Conservation (phyloP, 1,284 basidiomycete genomes). For the Melampsora americana region DNA sequence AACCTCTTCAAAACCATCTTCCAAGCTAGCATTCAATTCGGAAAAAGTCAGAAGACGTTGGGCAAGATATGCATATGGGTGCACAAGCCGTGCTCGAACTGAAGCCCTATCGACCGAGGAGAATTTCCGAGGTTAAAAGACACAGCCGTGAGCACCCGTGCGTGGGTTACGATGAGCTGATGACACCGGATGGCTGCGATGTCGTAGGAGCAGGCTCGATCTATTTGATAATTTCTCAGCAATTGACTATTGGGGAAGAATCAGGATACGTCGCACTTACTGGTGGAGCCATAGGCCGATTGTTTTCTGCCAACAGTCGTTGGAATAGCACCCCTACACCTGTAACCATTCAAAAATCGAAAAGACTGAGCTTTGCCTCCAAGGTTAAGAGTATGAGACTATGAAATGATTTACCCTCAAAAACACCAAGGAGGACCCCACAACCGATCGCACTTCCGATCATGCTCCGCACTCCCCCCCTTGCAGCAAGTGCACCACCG, state of each 20-base stretch:
- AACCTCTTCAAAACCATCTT: too few relatives aligned
- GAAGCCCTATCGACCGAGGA: too few relatives aligned
- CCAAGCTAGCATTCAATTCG: too few relatives aligned
- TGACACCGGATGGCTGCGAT: conserved; percentile 1
- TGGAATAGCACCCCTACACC: conserved; percentile 85
- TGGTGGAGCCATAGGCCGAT: conserved; percentile 59
- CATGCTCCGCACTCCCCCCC: conserved; percentile 90
- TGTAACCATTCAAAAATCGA: background rate
- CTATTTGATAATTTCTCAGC: background rate
- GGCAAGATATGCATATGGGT: too few relatives aligned
- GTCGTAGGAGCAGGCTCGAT: conserved; percentile 23
- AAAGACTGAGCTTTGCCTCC: background rate
- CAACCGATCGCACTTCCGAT: conserved; percentile 88
- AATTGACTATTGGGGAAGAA: background rate
- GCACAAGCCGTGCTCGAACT: too few relatives aligned
- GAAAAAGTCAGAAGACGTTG: too few relatives aligned
- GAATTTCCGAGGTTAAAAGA: too few relatives aligned
- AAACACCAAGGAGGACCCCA: conserved; percentile 92
- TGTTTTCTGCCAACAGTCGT: conserved; percentile 75
- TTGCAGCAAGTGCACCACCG: conserved; percentile 87
- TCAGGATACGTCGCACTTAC: conserved; percentile 16
- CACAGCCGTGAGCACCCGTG: too few relatives aligned
- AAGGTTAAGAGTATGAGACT: conserved; percentile 60
- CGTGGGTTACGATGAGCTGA: conserved; percentile 25
- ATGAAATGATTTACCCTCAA: conserved; percentile 46